Evolutionary conservation across 257 asterid genomes (phyloP).

Genomic region (Galeopsis tetrahit): DNA sequence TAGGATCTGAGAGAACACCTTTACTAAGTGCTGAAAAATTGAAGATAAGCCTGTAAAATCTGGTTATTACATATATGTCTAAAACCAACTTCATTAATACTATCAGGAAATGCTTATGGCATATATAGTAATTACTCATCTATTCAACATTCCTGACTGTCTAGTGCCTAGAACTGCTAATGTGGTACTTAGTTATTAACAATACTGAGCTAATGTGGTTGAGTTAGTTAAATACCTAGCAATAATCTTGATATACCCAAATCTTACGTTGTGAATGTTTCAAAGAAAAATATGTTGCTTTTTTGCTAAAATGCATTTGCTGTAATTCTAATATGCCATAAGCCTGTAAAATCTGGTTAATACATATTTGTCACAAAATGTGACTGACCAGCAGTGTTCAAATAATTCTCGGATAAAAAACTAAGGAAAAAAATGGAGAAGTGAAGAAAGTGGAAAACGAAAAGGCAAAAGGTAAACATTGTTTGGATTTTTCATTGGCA

Average conservation of each 20-base stretch:
- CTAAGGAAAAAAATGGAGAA: not conserved
- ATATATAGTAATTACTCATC: too few species aligned
- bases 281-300: slow-evolving; percentile 1
- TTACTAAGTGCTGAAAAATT: too few species aligned
- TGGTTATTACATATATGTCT: too few species aligned
- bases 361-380: not conserved
- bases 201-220: not conserved
- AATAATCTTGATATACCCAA: not conserved
- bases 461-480: slow-evolving; percentile 15
- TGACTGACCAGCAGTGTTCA: not conserved
- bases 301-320: not conserved
- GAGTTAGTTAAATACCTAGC: not conserved
- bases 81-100: too few species aligned
- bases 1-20: too few species aligned
- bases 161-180: not conserved
- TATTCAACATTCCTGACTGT: too few species aligned
- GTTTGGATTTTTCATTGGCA: slow-evolving; percentile 25
- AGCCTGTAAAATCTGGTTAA: slow-evolving; percentile 2
- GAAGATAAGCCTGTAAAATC: too few species aligned
- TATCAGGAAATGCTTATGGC: too few species aligned
- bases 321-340: slow-evolving; percentile 4
- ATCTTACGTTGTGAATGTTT: not conserved
- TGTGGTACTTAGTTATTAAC: not conserved
- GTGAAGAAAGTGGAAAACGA: not conserved
- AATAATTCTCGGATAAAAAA: not conserved